Percentiles rank a stretch among this genome's conserved stretches.
phyloP scores from a whole-genome alignment of 306 rosid species.

The Rosa lucieae region DNA sequence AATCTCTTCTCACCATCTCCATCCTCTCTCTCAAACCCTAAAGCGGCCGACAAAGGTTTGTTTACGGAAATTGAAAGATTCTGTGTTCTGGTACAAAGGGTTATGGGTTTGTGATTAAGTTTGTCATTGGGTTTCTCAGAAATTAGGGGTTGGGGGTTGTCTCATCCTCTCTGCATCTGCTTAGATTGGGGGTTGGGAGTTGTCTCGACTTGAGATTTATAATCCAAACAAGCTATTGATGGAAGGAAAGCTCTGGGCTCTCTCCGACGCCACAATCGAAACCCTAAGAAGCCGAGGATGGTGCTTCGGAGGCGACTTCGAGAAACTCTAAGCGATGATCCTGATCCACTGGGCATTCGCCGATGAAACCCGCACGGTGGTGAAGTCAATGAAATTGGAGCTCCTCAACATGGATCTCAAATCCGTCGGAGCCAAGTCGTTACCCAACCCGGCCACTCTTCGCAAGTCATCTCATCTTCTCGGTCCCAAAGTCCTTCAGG shows the following conservation, averaged over 20 bases:
- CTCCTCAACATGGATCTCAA: constrained; percentile 32
- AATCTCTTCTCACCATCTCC: too few species aligned
- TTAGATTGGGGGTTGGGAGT: too few species aligned
- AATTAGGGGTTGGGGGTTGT: too few species aligned
- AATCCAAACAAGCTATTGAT: too few species aligned
- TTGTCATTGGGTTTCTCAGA: too few species aligned
- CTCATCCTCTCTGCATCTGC: too few species aligned
- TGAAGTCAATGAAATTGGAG: constrained; percentile 54
- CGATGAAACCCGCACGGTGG: constrained; percentile 37
- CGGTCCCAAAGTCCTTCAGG: constrained; percentile 86
- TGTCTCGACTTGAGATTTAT: too few species aligned
- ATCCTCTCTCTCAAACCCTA: too few species aligned
- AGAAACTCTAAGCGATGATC: constrained; percentile 47
- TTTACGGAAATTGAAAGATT: too few species aligned
- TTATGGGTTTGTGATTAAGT: too few species aligned
- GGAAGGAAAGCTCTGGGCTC: constrained; percentile 16
- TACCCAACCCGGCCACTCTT: constrained; percentile 58
- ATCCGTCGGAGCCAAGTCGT: constrained; percentile 58
- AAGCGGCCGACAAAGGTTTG: too few species aligned
- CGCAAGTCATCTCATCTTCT: constrained; percentile 55
- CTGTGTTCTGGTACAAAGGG: too few species aligned
- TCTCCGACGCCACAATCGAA: constrained; percentile 34
- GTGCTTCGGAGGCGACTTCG: constrained; percentile 48
- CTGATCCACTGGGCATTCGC: constrained; percentile 52
- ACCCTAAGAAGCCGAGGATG: constrained; percentile 63